Evolutionary conservation across 1,284 basidiomycete genomes (phyloP), one percentile per base, ranked within the genome.

Genomic region (Pholiota adiposa): DNA sequence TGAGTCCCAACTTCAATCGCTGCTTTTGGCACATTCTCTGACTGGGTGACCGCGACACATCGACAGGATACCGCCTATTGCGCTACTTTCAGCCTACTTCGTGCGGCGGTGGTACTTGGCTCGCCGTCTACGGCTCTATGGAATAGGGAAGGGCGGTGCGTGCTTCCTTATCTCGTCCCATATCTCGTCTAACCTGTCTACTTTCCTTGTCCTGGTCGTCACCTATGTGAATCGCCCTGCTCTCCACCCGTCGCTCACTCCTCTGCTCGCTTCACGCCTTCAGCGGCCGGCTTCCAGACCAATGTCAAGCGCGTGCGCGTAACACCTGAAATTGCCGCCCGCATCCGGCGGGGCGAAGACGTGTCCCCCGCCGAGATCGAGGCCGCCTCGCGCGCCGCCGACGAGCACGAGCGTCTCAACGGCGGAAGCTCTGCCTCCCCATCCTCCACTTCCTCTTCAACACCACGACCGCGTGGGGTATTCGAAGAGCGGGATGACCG

Each of bases 211-310:
- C n/a, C n/a, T n/a, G n/a, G n/a, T n/a, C n/a, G n/a, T n/a, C n/a
- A n/a, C n/a, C n/a, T n/a, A n/a, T n/a, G n/a, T n/a, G n/a, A n/a
- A n/a, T n/a, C n/a, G n/a, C n/a, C n/a, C n/a, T n/a, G n/a, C n/a
- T n/a, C n/a, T n/a, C n/a, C n/a, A n/a, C n/a, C n/a, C n/a, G n/a
- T n/a, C n/a, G n/a, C n/a, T n/a, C n/a, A 11, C n/a, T 16, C 23
- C 16, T 19, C 7, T 7, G 16, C 3, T 11, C 48, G n/a, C n/a
- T n/a, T 29, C 5, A 19, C 6, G 18, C 38, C 40, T 19, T n/a
- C 56, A 83, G 81, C 82, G 0, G 77, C 78, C 7, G 82, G 82
- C 9, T 83, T 83, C 67, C 81, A 83, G 68, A 83, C 82, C 0
- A 77, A 75, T 54, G 81, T 83, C 33, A 72, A 73, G 29, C 71